phyloP scores from a whole-genome alignment of 805 yeast species.

The Pichia membranifaciens region DNA sequence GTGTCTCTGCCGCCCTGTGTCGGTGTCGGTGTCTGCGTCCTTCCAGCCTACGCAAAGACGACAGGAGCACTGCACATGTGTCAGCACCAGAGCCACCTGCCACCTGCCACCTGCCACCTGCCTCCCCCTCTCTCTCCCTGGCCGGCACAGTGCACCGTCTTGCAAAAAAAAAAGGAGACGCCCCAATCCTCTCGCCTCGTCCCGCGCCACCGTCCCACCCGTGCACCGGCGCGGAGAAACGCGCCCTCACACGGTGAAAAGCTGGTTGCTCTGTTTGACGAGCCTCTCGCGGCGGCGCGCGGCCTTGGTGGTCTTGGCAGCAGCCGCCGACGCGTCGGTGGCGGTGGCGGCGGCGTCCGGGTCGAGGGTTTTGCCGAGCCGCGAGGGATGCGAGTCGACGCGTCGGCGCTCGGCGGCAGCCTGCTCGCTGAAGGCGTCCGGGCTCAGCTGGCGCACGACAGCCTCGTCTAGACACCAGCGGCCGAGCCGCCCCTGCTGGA shows the following conservation, averaged over 20 bases:
- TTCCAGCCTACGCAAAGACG: too few relatives aligned
- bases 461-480: slow-evolving; percentile 28
- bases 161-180: neutral
- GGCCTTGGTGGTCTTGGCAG: too few relatives aligned
- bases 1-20: neutral
- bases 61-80: too few relatives aligned
- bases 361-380: neutral
- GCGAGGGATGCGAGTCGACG: slow-evolving; percentile 8
- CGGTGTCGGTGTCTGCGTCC: too few relatives aligned
- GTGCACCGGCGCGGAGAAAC: neutral
- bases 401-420: slow-evolving; percentile 16
- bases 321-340: too few relatives aligned
- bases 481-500: slow-evolving; percentile 51
- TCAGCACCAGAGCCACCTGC: too few relatives aligned
- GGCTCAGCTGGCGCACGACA: slow-evolving; percentile 3
- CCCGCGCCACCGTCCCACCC: neutral
- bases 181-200: too few relatives aligned
- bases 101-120: too few relatives aligned
- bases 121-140: too few relatives aligned
- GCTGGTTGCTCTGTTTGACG: slow-evolving; percentile 3
- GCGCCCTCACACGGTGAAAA: neutral
- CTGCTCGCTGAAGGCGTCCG: slow-evolving; percentile 10
- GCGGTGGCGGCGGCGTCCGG: neutral
- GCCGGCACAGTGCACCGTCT: too few relatives aligned
- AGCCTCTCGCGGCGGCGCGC: neutral